Base-by-base conservation (phyloP, 768 basidiomycete genomes). In the Harrya chromipes region DNA sequence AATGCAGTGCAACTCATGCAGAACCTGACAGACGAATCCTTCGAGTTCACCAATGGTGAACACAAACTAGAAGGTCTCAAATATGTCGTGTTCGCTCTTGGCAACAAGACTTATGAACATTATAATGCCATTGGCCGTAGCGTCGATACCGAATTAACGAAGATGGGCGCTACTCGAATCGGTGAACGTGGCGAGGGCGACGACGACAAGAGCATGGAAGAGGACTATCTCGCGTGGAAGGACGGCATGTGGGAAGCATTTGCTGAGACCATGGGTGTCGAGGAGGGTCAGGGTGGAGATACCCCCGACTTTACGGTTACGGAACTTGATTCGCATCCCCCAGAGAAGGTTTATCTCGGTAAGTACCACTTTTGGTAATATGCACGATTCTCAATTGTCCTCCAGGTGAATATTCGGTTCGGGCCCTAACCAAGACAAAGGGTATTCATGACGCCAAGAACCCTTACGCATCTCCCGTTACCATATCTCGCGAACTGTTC, bases 161-260 rank as follows among this genome's bases (percentile, higher is more conserved):
- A 84, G 63, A 84, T 93, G 76, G 95, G 94, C 24, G 97, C 82
- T 19, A 67, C 74, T 46, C 83, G 92, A 45, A 88, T 98, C 31
- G 94, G 94, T 37, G 85, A 87, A 65, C 78, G 87, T 34, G 95
- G 95, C 10, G 94, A 98, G 70, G 95, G 95, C 55, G 97, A 99
- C 63, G 95, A 99, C 64, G 97, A 99, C 71, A 97, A 97, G 77
- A 93, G 89, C 65, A 97, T 99, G 94, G 95, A 99, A 68, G 95
- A 99, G 73, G 95, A 99, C 69, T 99, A 98, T 67, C 81, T 99
- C 12, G 94, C 91, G 61, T 99, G 95, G 95, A 99, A 98, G 70
- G 95, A 99, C 63, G 80, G 78, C 58, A 94, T 98, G 94, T 98
- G 94, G 90, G 85, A 87, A 16, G 83, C 84, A 5, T 90, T 98